These are phyloP conservation scores for Penicillium canescens DNA, from an alignment of 495 filamentous ascomycete species.

Conservation along the genomic window DNA sequence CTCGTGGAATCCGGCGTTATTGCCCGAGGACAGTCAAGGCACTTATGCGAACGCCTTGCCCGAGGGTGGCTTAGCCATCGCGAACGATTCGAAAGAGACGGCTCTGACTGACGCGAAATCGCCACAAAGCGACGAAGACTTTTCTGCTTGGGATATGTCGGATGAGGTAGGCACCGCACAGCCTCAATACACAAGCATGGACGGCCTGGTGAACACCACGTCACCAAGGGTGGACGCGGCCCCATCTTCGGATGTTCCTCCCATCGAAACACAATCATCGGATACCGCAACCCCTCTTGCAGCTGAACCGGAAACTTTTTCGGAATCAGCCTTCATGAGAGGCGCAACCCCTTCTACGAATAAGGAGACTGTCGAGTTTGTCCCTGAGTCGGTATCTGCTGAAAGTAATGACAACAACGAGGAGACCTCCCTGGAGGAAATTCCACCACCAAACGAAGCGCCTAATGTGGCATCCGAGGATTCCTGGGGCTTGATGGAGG, in stretches of 20 bases:
- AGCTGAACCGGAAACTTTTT: not conserved
- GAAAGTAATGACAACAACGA: not conserved
- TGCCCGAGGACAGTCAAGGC: conserved; percentile 26
- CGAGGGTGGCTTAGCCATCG: conserved; percentile 7
- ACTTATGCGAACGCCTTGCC: conserved; percentile 8
- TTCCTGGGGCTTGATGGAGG: conserved; percentile 2
- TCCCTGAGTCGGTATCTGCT: too few species aligned
- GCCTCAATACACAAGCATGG: conserved; percentile 7
- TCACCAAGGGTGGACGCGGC: conserved; percentile 3
- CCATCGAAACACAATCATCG: not conserved
- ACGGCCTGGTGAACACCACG: not conserved
- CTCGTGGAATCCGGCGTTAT: conserved; percentile 46
- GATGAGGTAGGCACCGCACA: conserved; percentile 6
- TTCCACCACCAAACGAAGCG: not conserved
- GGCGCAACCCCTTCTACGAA: not conserved
- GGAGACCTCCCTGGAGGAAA: not conserved
- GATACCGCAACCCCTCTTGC: not conserved
- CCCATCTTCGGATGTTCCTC: not conserved
- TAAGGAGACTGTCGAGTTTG: not conserved
- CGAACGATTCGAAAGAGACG: conserved; percentile 13
- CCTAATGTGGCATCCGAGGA: not conserved
- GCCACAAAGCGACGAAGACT: conserved; percentile 18
- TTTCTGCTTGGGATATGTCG: conserved; percentile 21
- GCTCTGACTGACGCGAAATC: conserved; percentile 12
- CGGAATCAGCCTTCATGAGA: not conserved